These are phyloP conservation scores for Fusarium subtropicale DNA, from an alignment of 2,329 filamentous ascomycete species.

Conservation along the genomic window DNA sequence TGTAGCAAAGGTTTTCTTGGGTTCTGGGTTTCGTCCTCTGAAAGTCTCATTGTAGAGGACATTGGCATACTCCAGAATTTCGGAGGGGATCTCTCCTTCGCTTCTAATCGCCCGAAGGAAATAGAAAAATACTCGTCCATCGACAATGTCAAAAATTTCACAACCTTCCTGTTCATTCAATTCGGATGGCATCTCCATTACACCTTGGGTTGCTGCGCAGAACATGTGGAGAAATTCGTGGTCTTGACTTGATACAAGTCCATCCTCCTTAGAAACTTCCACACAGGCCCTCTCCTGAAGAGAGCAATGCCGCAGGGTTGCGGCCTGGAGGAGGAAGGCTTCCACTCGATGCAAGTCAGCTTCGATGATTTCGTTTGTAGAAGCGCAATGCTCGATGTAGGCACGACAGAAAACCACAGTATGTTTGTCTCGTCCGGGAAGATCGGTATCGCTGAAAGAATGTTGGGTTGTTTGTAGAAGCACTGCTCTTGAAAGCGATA, in stretches of 20 bases:
- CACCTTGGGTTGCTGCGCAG: background rate
- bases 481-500: background rate
- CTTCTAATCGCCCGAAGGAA: constrained; percentile 34
- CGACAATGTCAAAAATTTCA: constrained; percentile 4
- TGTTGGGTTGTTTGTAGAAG: background rate
- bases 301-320: constrained; percentile 14
- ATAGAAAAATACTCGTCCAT: constrained; percentile 43
- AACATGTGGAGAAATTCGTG: constrained; percentile 25
- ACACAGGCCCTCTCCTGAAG: constrained; percentile 25
- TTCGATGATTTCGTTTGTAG: background rate
- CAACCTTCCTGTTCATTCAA: background rate
- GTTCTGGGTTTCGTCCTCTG: background rate
- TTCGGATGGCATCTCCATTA: background rate
- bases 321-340: constrained; percentile 28
- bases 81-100: background rate
- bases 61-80: constrained; percentile 8
- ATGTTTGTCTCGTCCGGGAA: constrained; percentile 25
- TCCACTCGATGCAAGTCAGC: constrained; percentile 16
- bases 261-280: background rate
- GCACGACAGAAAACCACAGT: constrained; percentile 22
- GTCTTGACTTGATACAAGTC: background rate
- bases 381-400: constrained; percentile 12
- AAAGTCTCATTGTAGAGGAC: constrained; percentile 8
- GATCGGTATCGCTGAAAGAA: background rate
- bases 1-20: background rate